Conservation (phyloP, 2,329 filamentous ascomycete genomes). For the Delphinella strobiligena region DNA sequence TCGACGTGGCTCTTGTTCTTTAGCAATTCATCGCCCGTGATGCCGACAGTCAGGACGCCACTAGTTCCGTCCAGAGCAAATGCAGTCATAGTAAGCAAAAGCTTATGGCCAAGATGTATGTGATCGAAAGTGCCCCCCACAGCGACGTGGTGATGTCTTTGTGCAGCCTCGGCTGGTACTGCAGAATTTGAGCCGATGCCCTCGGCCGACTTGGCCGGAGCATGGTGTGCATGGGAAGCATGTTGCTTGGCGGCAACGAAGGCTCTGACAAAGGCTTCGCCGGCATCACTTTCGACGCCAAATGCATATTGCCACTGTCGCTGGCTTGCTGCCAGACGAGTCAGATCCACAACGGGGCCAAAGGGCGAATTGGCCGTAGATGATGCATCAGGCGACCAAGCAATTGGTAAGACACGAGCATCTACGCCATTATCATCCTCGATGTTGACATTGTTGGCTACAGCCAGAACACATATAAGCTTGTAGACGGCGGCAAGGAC, state of each 20-base stretch:
- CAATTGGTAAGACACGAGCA: slow-evolving; percentile 59
- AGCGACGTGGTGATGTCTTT: slow-evolving; percentile 51
- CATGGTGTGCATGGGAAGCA: slow-evolving; percentile 1
- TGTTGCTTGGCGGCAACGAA: slow-evolving; percentile 23
- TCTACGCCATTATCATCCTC: slow-evolving; percentile 62
- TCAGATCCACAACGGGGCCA: slow-evolving; percentile 40
- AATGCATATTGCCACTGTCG: slow-evolving; percentile 55
- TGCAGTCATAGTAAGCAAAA: slow-evolving; percentile 80
- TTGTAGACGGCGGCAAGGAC: slow-evolving; percentile 68
- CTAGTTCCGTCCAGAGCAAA: slow-evolving; percentile 49
- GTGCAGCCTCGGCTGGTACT: slow-evolving; percentile 13
- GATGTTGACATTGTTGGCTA: slow-evolving; percentile 49
- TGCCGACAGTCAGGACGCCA: slow-evolving; percentile 56
- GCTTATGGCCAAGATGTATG: slow-evolving; percentile 86
- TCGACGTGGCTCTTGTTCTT: slow-evolving; percentile 81
- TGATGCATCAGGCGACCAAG: slow-evolving; percentile 35
- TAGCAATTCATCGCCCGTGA: slow-evolving; percentile 78
- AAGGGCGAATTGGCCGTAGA: slow-evolving; percentile 17
- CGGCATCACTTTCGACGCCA: slow-evolving; percentile 52
- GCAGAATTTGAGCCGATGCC: slow-evolving; percentile 3
- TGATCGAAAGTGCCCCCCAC: slow-evolving; percentile 96
- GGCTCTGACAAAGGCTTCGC: slow-evolving; percentile 43
- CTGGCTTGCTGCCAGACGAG: slow-evolving; percentile 34
- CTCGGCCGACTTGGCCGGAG: slow-evolving; percentile 1
- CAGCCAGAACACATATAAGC: slow-evolving; percentile 61